Base-by-base conservation (phyloP, 805 yeast genomes). In the Komagataella phaffii region DNA sequence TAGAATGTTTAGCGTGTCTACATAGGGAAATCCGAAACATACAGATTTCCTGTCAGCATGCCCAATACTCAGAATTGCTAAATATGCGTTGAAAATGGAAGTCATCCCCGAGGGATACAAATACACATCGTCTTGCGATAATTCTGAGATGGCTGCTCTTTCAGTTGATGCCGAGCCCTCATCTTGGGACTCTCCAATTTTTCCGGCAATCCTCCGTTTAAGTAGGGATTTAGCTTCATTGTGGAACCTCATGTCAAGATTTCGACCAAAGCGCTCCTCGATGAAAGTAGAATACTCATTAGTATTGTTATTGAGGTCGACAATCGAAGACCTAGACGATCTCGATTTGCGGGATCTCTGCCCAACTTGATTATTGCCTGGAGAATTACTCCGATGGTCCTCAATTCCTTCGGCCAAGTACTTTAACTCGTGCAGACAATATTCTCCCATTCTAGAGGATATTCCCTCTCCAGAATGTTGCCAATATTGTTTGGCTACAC, bases 381-480 rank as follows among this genome's bases (percentile, higher is more conserved):
- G 40, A n/a, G 52, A 49, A 23, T 46, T 24, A 17, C 52, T 51
- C 46, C 59, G 59, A 30, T 57, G 57, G 18, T 55, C 51, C 21
- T 56, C 59, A 40, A 44, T 52, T 19, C 58, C 59, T 17, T 57
- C 61, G 19, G 56, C 68, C 67, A 50, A 67, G 58, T 59, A 62
- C 51, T 62, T 75, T 61, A 85, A 67, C 61, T 81, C 87, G 54
- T 79, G 80, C 53, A 85, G 66, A 49, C 86, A 80, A 60, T 88
- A 93, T 65, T 90, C 96, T 1, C 89, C 97, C 63, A 83, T 69
- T 59, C 98, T 73, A 43, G 96, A 87, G 14, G 96, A 87, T 24
- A 93, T 78, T n/a, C 96, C 96, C 65, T 91, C 97, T 24, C 99
- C 99, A 0, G 96, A 73, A 61, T 90, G 96, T 64, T 91, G 97